Conservation (phyloP, 228 moss, liverwort and hornwort species). For the Sphagnum magellanicum region DNA sequence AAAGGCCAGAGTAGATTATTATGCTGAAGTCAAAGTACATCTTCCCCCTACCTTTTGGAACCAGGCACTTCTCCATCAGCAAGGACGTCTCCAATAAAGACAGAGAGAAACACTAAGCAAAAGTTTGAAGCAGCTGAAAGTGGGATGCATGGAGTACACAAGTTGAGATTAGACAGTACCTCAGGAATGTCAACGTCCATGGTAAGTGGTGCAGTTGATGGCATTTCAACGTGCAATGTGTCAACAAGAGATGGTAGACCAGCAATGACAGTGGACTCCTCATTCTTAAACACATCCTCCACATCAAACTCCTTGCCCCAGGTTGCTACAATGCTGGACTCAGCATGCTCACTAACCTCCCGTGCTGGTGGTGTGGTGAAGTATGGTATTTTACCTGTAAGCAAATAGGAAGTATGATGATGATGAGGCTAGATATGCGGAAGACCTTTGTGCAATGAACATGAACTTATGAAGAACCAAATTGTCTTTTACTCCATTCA, state of each 20-base stretch:
- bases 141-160: not conserved
- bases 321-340: conserved; percentile 73
- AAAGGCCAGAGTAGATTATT: too few relatives aligned
- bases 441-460: too few relatives aligned
- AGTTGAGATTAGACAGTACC: conserved; percentile 14
- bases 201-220: conserved; percentile 46
- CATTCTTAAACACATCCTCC: conserved; percentile 58
- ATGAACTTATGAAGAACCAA: too few relatives aligned
- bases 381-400: conserved; percentile 86
- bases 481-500: too few relatives aligned
- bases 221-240: conserved; percentile 63
- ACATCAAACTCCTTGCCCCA: conserved; percentile 91
- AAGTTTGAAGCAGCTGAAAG: not conserved
- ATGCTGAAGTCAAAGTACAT: too few relatives aligned
- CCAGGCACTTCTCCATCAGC: not conserved
- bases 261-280: conserved; percentile 61
- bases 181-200: conserved; percentile 51
- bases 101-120: too few relatives aligned
- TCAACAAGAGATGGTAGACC: conserved; percentile 60
- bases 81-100: not conserved
- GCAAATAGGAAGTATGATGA: not conserved
- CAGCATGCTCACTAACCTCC: conserved; percentile 71
- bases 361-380: conserved; percentile 68
- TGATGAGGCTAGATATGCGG: too few relatives aligned
- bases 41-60: not conserved